phyloP scores from a whole-genome alignment of 164 flowering plant genomes.

The Warburgia ugandensis region DNA sequence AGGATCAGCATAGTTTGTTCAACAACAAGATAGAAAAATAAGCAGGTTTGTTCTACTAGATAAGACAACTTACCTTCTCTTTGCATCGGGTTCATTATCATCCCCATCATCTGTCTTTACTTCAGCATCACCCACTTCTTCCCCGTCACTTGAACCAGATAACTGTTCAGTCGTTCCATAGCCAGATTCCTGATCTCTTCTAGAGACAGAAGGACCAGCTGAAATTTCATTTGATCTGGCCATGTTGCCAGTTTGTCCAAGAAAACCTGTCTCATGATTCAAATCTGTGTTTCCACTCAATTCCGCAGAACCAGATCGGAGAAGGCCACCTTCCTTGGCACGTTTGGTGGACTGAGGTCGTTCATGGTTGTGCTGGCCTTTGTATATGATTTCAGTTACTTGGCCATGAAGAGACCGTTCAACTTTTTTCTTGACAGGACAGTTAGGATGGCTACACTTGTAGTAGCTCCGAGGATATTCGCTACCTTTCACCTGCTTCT shows the following conservation, averaged over 20 bases:
- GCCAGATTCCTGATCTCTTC: conserved; percentile 29
- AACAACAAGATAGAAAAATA: neutral
- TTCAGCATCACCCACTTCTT: conserved; percentile 38
- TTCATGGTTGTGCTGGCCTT: conserved; percentile 85
- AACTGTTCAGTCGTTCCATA: conserved; percentile 28
- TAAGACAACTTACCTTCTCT: conserved; percentile 52
- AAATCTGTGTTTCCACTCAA: conserved; percentile 24
- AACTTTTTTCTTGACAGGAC: conserved; percentile 91
- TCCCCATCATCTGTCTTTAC: conserved; percentile 23
- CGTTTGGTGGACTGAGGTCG: conserved; percentile 48
- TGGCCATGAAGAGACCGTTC: conserved; percentile 79
- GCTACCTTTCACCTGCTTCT: conserved; percentile 91
- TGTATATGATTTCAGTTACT: conserved; percentile 80
- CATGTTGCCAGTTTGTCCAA: conserved; percentile 20
- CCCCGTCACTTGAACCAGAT: conserved; percentile 44
- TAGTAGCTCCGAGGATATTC: conserved; percentile 92
- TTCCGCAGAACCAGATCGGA: conserved; percentile 9
- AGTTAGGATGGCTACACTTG: conserved; percentile 67
- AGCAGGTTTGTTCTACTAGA: no score
- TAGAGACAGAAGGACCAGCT: conserved; percentile 21
- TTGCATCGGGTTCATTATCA: conserved; percentile 62
- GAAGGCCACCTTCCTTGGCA: conserved; percentile 33
- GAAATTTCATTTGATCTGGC: conserved; percentile 22
- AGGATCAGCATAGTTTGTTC: conserved; percentile 1
- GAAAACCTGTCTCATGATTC: conserved; percentile 26